Evolutionary conservation across 2,329 filamentous ascomycete genomes (phyloP).

Genomic region (Paracoccidioides lutzii): DNA sequence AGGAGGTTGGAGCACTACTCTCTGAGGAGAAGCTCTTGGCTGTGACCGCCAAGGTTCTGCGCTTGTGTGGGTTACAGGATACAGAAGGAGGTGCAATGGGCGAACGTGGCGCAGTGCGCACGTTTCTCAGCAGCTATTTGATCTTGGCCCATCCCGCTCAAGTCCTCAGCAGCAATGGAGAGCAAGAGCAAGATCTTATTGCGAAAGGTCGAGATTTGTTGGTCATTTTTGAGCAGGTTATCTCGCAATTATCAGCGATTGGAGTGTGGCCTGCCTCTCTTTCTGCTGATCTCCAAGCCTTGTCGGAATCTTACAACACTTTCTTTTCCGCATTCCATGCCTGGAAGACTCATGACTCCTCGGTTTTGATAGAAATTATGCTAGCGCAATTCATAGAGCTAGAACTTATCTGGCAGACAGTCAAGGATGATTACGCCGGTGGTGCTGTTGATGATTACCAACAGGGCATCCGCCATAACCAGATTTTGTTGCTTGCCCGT

Average conservation of each 20-base stretch:
- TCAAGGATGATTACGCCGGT: conserved; percentile 49
- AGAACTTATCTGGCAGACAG: conserved; percentile 54
- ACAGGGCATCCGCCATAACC: conserved; percentile 53
- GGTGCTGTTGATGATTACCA: conserved; percentile 51
- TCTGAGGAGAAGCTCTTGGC: conserved; percentile 41
- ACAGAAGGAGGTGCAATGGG: conserved; percentile 35
- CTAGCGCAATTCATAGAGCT: conserved; percentile 53
- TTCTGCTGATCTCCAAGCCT: conserved; percentile 34
- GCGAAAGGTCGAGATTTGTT: conserved; percentile 48
- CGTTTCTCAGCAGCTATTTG: conserved; percentile 51
- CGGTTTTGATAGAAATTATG: conserved; percentile 52
- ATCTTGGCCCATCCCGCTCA: conserved; percentile 49
- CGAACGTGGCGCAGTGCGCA: conserved; percentile 42
- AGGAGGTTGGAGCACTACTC: conserved; percentile 46
- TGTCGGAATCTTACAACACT: conserved; percentile 45
- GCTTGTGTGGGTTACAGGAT: conserved; percentile 44
- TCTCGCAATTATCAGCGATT: conserved; percentile 37
- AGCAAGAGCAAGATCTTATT: conserved; percentile 50
- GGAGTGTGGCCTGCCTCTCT: conserved; percentile 29
- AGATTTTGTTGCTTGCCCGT: conserved; percentile 48
- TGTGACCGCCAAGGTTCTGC: conserved; percentile 42
- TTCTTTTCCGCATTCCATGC: conserved; percentile 52
- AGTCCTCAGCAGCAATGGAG: conserved; percentile 48
- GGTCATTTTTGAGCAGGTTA: conserved; percentile 41
- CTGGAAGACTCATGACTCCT: conserved; percentile 53